phyloP scores from a whole-genome alignment of 495 filamentous ascomycete genomes.

The Saxophila tyrrhenica region DNA sequence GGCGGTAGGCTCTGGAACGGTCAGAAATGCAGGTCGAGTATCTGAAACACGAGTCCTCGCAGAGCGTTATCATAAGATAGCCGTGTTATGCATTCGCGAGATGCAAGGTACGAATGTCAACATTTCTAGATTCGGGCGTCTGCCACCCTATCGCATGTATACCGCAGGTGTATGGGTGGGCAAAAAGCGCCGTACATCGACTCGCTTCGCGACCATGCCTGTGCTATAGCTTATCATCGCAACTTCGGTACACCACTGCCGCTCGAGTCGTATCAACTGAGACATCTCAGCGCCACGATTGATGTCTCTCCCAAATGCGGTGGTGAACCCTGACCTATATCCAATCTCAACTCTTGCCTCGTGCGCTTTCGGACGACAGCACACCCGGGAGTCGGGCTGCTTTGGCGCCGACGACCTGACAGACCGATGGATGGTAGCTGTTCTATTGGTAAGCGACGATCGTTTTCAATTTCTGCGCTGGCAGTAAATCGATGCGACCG shows the following conservation, averaged over 20 bases:
- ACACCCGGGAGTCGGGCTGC: not conserved
- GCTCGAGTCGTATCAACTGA: not conserved
- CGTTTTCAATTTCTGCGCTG: no score
- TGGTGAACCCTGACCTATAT: not conserved
- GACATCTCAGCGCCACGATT: not conserved
- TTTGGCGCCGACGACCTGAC: not conserved
- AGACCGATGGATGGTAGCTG: not conserved
- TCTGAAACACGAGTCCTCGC: not conserved
- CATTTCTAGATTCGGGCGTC: no score
- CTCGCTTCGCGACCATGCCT: no score
- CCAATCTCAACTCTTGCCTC: not conserved
- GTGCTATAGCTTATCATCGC: not conserved
- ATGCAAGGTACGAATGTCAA: no score
- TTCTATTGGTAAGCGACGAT: no score
- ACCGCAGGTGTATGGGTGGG: no score
- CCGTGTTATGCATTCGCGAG: not conserved
- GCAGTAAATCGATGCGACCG: no score
- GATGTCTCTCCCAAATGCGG: not conserved
- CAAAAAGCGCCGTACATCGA: no score
- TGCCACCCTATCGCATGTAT: no score
- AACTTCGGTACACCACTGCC: not conserved
- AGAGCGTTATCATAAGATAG: not conserved
- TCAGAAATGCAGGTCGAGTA: not conserved
- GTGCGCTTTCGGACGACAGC: not conserved
- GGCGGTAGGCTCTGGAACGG: no score